Evolutionary conservation across 1,139 yeast species (phyloP), one percentile per base, ranked within the genome.

Genomic region (Blastobotrys malaysiensis): DNA sequence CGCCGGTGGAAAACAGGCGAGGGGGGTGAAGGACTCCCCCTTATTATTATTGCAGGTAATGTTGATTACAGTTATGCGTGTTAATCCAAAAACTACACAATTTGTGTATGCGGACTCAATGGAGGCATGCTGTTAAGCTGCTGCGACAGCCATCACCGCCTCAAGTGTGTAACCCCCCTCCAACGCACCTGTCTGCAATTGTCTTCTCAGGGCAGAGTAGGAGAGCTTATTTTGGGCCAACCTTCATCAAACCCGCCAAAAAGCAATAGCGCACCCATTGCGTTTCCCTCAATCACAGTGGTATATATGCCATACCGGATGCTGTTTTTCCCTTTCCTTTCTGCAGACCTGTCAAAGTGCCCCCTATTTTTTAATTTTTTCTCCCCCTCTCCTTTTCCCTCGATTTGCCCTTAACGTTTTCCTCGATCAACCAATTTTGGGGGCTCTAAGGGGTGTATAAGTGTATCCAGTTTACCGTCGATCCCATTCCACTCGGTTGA

Each of bases 301-400:
- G 39, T 31, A 31, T 31, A 31, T 31, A 31, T 31, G 16, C 39
- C 39, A 31, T 31, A n/a, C 39, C 7, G 39, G 16, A 7, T 31
- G 16, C 39, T 31, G 39, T 31, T 31, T 31, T 31, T 16, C 39
- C 39, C 3, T 11, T 16, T 16, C 13, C 24, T 22, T 9, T 43
- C n/a, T 43, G 24, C 45, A 43, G 43, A 26, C 26, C 20, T 24
- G 43, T 16, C 49, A 24, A 13, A 22, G 16, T 16, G 13, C 49
- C 49, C 49, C 49, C 26, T 46, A 26, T 26, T 26, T n/a, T 46
- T 46, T 26, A 16, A 9, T 46, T 18, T 24, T 19, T 36, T 46
- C 19, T 46, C 18, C n/a, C n/a, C n/a, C n/a, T 6, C 24, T 27
- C 24, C 20, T 43, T 26, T 24, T 36, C 19, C n/a, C n/a, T 27